A percentile compares a stretch with the other conserved stretches of the same genome.
Evolutionary conservation across 176 grass and related monocot genomes (phyloP).

Genomic region (Microstegium vimineum): DNA sequence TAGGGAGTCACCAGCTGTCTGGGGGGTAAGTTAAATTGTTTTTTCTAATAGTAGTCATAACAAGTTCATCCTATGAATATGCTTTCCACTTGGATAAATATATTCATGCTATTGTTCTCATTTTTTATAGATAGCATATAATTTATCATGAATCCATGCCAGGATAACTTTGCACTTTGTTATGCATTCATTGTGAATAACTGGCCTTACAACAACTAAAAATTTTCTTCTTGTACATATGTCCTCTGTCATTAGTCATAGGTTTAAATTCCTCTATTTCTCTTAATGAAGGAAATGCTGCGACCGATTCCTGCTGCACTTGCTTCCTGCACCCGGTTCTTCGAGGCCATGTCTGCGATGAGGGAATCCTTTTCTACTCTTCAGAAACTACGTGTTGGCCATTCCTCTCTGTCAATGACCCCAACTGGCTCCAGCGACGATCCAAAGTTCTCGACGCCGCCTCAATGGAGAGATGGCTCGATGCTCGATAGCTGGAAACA

Average conservation of each 20-base stretch:
- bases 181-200: background rate
- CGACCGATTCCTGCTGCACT: slow-evolving; percentile 87
- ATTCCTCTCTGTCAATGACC: slow-evolving; percentile 44
- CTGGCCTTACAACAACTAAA: background rate
- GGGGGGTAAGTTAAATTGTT: slow-evolving; percentile 66
- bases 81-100: background rate
- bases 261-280: background rate
- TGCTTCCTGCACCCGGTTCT: slow-evolving; percentile 95
- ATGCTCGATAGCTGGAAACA: slow-evolving; percentile 51
- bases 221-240: background rate
- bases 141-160: background rate
- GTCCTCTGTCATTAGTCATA: background rate
- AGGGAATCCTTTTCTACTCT: slow-evolving; percentile 92
- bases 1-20: slow-evolving; percentile 89
- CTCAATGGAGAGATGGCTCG: slow-evolving; percentile 46
- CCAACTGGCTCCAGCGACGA: slow-evolving; percentile 36
- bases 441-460: slow-evolving; percentile 55
- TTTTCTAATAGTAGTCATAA: too few species aligned
- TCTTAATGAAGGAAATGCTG: slow-evolving; percentile 80
- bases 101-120: background rate
- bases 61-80: background rate
- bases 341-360: slow-evolving; percentile 98
- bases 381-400: slow-evolving; percentile 63
- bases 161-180: background rate
- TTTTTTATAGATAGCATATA: background rate